Evolutionary conservation across 2,329 filamentous ascomycete species (phyloP), one percentile per base, ranked within the genome.

Genomic region (Phaeoacremonium minimum): DNA sequence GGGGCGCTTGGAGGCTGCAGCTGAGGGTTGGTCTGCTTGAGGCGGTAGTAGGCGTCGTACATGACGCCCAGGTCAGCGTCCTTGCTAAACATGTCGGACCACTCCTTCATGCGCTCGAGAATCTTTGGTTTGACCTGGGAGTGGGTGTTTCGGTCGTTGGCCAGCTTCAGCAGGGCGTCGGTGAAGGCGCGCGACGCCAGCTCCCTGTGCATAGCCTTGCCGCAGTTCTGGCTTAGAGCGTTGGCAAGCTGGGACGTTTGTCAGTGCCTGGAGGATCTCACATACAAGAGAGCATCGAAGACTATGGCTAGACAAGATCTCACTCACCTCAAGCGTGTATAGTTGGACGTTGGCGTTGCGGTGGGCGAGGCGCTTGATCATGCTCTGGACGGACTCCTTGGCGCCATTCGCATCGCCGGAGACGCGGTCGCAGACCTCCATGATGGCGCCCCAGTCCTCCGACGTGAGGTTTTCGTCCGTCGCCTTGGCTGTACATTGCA

Each of bases 401-500:
- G 86, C 75, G 17, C 75, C 76, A 48, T 74, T 77, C 37, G 58
- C 48, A 44, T 80, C 74, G 49, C 60, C 60, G 15, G 65, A 56
- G 29, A 78, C 75, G 46, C 76, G 76, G 58, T 80, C 76, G 64
- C 75, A 80, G 35, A 80, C 72, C 55, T 79, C 74, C 57, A 80
- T 75, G 52, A 80, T 80, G 52, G 75, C 75, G 32, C 69, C 73
- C 78, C 78, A 83, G 57, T 83, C 78, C 57, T 94, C 78, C 18
- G 83, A 85, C 15, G 90, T 97, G 52, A 97, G 77, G 64, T 96
- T 98, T 75, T 98, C 93, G 65, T 98, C 93, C 38, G 93, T 98
- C 56, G 93, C 90, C 69, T 79, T 80, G 63, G 69, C 76, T 80
- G 45, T 37, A 44, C 41, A 47, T 53, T 38, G 50, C 44, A 35